phyloP scores from a whole-genome alignment of 768 basidiomycete genomes.

The Naganishia friedmannii region DNA sequence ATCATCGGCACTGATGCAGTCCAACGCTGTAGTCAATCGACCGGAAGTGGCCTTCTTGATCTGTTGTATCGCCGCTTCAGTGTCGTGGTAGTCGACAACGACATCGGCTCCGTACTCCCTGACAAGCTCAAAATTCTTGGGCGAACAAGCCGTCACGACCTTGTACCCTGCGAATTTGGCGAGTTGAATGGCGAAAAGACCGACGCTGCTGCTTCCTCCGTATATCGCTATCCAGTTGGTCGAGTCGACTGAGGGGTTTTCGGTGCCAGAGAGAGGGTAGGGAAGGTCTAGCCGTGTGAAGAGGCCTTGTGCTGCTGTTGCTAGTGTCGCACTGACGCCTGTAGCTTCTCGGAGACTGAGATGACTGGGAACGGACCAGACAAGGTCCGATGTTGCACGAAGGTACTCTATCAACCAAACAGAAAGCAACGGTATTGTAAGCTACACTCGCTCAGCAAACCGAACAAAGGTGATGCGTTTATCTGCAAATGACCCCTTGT shows the following conservation, averaged over 20 bases:
- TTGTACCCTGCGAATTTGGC: conserved; percentile 42
- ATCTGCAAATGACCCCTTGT: conserved; percentile 36
- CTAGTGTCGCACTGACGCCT: conserved; percentile 10
- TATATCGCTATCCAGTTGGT: conserved; percentile 33
- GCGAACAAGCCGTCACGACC: conserved; percentile 52
- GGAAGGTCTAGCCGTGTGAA: conserved; percentile 4
- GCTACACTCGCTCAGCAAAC: too few species aligned
- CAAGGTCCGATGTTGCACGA: conserved; percentile 33
- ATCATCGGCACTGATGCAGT: conserved; percentile 36
- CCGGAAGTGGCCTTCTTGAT: conserved; percentile 39
- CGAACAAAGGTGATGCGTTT: too few species aligned
- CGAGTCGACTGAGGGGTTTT: background rate
- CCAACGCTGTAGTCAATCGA: conserved; percentile 34
- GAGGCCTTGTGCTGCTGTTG: conserved; percentile 11
- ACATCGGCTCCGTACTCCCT: conserved; percentile 53
- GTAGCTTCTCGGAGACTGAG: conserved; percentile 5
- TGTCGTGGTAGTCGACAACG: conserved; percentile 55
- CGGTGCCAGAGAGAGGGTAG: background rate
- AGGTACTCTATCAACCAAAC: conserved; percentile 32
- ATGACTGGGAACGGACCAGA: conserved; percentile 31
- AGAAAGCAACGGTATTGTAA: background rate
- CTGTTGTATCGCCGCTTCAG: conserved; percentile 35
- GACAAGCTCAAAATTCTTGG: conserved; percentile 51
- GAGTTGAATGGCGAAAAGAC: conserved; percentile 45
- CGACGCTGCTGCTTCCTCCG: conserved; percentile 51